These are phyloP conservation scores for Diphasiastrum complanatum DNA, from an alignment of 83 land plant genomes.

Conservation along the genomic window DNA sequence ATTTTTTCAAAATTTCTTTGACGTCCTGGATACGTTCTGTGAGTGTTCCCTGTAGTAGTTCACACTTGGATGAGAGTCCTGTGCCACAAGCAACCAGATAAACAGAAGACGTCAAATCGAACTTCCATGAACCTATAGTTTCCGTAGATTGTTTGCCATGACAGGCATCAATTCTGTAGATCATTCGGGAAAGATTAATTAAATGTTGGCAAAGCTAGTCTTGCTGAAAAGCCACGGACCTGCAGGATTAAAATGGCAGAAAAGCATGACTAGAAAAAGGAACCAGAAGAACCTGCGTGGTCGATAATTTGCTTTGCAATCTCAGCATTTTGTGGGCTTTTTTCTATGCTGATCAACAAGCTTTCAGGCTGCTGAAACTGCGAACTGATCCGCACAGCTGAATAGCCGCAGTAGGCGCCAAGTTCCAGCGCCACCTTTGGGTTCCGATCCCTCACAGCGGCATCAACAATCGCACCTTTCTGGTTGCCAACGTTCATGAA, in stretches of 20 bases:
- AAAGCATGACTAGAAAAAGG: not conserved
- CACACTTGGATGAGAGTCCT: slow-evolving; percentile 25
- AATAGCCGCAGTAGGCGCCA: slow-evolving; percentile 26
- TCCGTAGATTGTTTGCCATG: no score
- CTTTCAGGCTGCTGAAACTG: not conserved
- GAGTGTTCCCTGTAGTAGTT: slow-evolving; percentile 18
- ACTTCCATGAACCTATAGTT: no score
- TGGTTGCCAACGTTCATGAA: slow-evolving; percentile 17
- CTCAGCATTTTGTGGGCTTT: not conserved
- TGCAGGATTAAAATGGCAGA: not conserved
- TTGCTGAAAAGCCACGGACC: no score
- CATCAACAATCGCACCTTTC: slow-evolving; percentile 19
- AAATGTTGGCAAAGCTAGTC: no score
- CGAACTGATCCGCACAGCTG: slow-evolving; percentile 18
- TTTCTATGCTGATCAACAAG: slow-evolving; percentile 15
- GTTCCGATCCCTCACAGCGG: not conserved
- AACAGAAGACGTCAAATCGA: not conserved
- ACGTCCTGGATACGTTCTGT: slow-evolving; percentile 6
- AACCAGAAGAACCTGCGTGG: not conserved
- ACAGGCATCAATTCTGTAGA: no score
- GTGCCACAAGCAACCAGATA: not conserved
- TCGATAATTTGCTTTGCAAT: not conserved
- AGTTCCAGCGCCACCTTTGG: slow-evolving; percentile 20
- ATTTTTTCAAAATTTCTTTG: slow-evolving; percentile 1
- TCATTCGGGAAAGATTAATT: no score